Conservation (phyloP, 495 filamentous ascomycete genomes). For the Hypoxylon cercidicola region DNA sequence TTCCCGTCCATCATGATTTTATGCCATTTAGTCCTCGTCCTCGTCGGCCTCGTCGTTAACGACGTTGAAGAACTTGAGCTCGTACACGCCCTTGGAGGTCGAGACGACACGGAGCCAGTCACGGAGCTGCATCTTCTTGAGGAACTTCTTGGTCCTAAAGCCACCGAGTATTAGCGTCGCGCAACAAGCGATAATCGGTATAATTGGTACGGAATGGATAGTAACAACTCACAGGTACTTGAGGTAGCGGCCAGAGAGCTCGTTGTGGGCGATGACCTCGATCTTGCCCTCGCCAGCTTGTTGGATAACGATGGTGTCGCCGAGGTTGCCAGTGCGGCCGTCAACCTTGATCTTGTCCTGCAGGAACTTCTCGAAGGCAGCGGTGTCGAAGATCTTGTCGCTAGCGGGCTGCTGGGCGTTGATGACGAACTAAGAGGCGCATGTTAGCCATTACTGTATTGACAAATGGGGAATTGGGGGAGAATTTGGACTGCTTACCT, state of each 20-base stretch:
- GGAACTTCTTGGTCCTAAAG: slow-evolving; percentile 98
- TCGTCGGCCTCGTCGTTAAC: slow-evolving; percentile 97
- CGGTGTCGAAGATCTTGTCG: slow-evolving; percentile 99
- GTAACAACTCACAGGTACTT: slow-evolving; percentile 89
- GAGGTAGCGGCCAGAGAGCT: slow-evolving; percentile 97
- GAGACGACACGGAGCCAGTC: slow-evolving; percentile 99
- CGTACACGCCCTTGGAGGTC: slow-evolving; percentile 95
- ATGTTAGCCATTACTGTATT: slow-evolving; percentile 26
- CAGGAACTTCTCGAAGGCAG: slow-evolving; percentile 99
- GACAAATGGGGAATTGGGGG: slow-evolving; percentile 4
- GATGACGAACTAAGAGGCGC: slow-evolving; percentile 83
- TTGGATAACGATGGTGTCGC: slow-evolving; percentile 89
- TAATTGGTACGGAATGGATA: not conserved
- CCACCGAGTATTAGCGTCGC: slow-evolving; percentile 25
- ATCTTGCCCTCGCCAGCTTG: slow-evolving; percentile 94
- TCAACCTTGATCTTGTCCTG: slow-evolving; percentile 99
- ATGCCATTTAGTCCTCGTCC: slow-evolving; percentile 85
- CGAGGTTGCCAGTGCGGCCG: slow-evolving; percentile 96
- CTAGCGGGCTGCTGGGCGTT: slow-evolving; percentile 95
- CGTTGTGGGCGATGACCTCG: slow-evolving; percentile 95
- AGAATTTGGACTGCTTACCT: slow-evolving; percentile 54
- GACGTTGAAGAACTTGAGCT: slow-evolving; percentile 99
- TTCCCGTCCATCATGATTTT: slow-evolving; percentile 10
- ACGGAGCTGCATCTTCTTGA: slow-evolving; percentile 99
- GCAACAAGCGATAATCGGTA: not conserved